Conservation (phyloP, 768 basidiomycete species). For the Filobasidium wieringae region DNA sequence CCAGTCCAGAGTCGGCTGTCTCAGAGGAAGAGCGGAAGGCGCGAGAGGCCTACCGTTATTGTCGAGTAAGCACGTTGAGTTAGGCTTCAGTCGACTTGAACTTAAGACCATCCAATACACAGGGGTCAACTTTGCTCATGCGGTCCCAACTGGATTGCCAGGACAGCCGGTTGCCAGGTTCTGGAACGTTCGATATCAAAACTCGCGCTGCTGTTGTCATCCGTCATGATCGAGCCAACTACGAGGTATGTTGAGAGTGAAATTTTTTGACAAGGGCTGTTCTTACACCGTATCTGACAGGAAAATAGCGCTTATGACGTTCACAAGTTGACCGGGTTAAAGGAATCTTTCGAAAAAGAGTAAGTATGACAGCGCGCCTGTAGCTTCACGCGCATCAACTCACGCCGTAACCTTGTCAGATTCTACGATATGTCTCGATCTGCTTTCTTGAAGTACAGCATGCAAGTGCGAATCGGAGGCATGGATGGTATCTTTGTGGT, state of each 20-base stretch:
- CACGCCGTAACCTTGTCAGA: constrained; percentile 3
- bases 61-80: constrained; percentile 49
- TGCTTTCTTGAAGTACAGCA: constrained; percentile 89
- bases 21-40: constrained; percentile 35
- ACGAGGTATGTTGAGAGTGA: constrained; percentile 44
- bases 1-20: constrained; percentile 31
- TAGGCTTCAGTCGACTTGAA: not conserved
- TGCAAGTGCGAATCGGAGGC: constrained; percentile 89
- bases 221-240: constrained; percentile 74
- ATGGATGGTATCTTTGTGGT: constrained; percentile 75
- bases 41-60: constrained; percentile 71
- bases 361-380: constrained; percentile 1
- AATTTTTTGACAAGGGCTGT: not conserved
- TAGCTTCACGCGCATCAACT: not conserved
- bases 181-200: constrained; percentile 91
- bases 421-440: constrained; percentile 89
- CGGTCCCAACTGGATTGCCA: constrained; percentile 88
- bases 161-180: constrained; percentile 68
- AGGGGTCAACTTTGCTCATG: constrained; percentile 59
- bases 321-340: constrained; percentile 49
- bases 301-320: constrained; percentile 73
- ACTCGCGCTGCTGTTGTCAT: constrained; percentile 77
- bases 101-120: constrained; percentile 2
- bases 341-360: constrained; percentile 80
- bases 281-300: constrained; percentile 36